phyloP scores from a whole-genome alignment of 352 stramenopile genomes.

The Phytophthora sp. region DNA sequence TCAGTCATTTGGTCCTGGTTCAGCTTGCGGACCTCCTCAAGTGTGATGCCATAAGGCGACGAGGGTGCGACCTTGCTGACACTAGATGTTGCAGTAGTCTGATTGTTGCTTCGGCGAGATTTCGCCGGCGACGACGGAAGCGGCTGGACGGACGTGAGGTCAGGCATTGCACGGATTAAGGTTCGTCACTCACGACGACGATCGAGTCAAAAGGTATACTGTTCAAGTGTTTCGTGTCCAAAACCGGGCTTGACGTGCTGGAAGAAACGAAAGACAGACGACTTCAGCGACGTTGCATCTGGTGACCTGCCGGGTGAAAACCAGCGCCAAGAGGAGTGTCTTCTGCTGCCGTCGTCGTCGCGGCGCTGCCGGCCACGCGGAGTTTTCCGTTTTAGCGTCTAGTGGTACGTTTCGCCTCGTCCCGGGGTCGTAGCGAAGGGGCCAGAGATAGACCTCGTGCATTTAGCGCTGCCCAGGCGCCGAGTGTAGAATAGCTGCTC shows the following conservation, averaged over 20 bases:
- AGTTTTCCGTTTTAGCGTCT: constrained; percentile 32
- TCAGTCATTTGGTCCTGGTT: constrained; percentile 88
- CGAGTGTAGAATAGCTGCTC: not conserved
- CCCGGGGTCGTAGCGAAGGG: not conserved
- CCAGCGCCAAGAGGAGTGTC: constrained; percentile 3
- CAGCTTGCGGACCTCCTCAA: constrained; percentile 67
- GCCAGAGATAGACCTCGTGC: constrained; percentile 8
- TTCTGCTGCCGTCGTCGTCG: constrained; percentile 1
- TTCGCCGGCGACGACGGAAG: constrained; percentile 27
- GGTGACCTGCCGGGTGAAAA: constrained; percentile 9
- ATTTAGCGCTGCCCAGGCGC: too few species aligned
- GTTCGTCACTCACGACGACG: not conserved
- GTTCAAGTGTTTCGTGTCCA: not conserved
- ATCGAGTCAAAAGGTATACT: constrained; percentile 1
- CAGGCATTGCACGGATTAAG: constrained; percentile 25
- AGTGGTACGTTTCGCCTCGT: constrained; percentile 16
- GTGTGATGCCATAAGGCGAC: constrained; percentile 74
- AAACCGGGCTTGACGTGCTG: not conserved
- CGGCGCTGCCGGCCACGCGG: not conserved
- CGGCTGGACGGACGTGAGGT: constrained; percentile 60
- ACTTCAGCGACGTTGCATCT: constrained; percentile 21
- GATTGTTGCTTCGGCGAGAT: constrained; percentile 22
- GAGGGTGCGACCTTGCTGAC: constrained; percentile 73
- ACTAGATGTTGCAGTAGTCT: constrained; percentile 15
- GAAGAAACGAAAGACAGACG: constrained; percentile 2